Percentiles rank a stretch among this genome's conserved stretches.
Evolutionary conservation across 257 asterid species (phyloP).

Genomic region (Leptodermis oblonga): DNA sequence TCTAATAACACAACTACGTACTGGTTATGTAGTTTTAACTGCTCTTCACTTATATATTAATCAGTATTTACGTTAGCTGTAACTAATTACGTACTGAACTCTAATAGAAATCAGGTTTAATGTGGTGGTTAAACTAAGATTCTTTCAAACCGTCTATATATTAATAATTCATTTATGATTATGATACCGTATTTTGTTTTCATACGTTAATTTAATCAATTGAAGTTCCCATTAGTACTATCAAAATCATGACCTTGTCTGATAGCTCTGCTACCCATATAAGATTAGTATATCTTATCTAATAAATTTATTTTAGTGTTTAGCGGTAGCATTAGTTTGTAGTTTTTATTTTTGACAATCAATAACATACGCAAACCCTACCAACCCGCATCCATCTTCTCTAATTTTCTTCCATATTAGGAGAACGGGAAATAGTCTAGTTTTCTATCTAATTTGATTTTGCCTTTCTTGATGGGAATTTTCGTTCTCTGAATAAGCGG

Average conservation of each 20-base stretch:
- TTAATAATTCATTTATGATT: neutral
- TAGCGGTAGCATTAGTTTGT: neutral
- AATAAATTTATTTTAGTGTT: neutral
- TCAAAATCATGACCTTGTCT: conserved; percentile 13
- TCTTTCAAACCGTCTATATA: conserved; percentile 12
- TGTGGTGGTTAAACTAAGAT: conserved; percentile 41
- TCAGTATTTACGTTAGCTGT: neutral
- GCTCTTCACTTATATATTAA: no score
- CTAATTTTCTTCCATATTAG: no score
- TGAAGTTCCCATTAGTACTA: neutral
- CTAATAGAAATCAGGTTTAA: neutral
- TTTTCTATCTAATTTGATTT: no score
- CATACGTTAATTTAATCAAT: neutral
- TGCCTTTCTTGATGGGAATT: no score
- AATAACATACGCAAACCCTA: no score
- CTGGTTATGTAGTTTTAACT: neutral
- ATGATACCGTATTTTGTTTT: neutral
- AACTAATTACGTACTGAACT: neutral
- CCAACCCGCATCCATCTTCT: no score
- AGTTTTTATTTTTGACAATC: no score
- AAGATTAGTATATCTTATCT: neutral
- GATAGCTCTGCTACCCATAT: neutral
- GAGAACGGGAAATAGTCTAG: no score
- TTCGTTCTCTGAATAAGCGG: no score
- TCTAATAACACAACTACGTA: no score